Percentiles rank a stretch among this genome's conserved stretches.
Evolutionary conservation across 768 basidiomycete species (phyloP).

Genomic region (Xerocomellus intermedius): DNA sequence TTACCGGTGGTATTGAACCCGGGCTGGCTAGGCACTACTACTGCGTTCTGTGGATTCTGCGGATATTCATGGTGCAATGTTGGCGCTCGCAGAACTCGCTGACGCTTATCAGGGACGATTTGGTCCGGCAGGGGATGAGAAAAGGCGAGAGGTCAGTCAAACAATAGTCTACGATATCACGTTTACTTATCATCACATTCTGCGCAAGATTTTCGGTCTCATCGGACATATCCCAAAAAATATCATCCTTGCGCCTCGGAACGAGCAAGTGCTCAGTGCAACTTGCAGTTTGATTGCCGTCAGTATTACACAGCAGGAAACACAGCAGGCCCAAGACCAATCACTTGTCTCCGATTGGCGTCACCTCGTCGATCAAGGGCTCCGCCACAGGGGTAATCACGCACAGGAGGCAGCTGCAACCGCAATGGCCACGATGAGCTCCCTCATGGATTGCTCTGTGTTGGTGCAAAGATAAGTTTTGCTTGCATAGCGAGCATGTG

Average conservation of each 20-base stretch:
- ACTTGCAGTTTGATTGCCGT: slow-evolving; percentile 69
- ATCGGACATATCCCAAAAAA: slow-evolving; percentile 56
- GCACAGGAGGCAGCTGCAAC: slow-evolving; percentile 79
- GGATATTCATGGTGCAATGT: slow-evolving; percentile 81
- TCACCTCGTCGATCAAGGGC: slow-evolving; percentile 63
- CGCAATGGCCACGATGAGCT: slow-evolving; percentile 69
- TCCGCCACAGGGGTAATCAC: slow-evolving; percentile 59
- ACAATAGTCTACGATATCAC: not conserved
- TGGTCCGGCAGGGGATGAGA: slow-evolving; percentile 34
- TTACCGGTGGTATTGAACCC: slow-evolving; percentile 12
- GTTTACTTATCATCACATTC: not conserved
- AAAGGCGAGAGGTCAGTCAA: slow-evolving; percentile 44
- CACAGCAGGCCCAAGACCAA: slow-evolving; percentile 35
- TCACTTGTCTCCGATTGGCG: slow-evolving; percentile 62
- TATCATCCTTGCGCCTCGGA: slow-evolving; percentile 61
- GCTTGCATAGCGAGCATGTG: slow-evolving; percentile 10
- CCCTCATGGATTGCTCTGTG: slow-evolving; percentile 59
- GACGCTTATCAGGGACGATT: slow-evolving; percentile 44
- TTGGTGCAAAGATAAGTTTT: slow-evolving; percentile 72
- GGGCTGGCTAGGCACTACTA: slow-evolving; percentile 45
- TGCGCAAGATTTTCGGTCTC: slow-evolving; percentile 60
- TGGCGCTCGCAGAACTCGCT: slow-evolving; percentile 72
- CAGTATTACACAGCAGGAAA: slow-evolving; percentile 58
- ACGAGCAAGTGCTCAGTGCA: slow-evolving; percentile 69
- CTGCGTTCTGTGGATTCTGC: slow-evolving; percentile 61